Evolutionary conservation across 2,329 filamentous ascomycete species (phyloP).

Genomic region (Ascosphaera pollenicola): DNA sequence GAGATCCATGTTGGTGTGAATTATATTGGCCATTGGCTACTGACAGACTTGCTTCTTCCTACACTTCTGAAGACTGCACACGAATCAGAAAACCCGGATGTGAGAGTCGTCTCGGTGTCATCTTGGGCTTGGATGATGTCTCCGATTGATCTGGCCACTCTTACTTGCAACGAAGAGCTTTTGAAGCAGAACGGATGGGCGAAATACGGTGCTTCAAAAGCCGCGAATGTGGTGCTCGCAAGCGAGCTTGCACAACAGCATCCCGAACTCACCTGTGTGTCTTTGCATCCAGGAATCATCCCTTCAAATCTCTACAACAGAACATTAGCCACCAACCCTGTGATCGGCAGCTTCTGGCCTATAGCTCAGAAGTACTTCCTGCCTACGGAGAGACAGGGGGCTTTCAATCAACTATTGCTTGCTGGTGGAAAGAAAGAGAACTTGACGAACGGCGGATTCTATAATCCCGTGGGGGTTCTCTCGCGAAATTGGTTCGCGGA

Average conservation of each 20-base stretch:
- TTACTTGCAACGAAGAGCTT: conserved; percentile 17
- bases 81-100: conserved; percentile 9
- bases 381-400: conserved; percentile 13
- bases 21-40: conserved; percentile 23
- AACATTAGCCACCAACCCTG: conserved; percentile 8
- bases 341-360: conserved; percentile 9
- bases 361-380: conserved; percentile 10
- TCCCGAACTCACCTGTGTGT: conserved; percentile 21
- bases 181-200: conserved; percentile 17
- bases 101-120: conserved; percentile 16
- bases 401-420: conserved; percentile 21
- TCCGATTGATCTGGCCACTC: conserved; percentile 9
- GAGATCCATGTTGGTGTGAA: conserved; percentile 26
- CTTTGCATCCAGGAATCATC: conserved; percentile 28
- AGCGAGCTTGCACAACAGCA: conserved; percentile 23
- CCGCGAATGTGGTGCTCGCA: conserved; percentile 27
- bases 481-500: conserved; percentile 9
- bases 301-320: conserved; percentile 18
- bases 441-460: conserved; percentile 19
- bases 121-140: conserved; percentile 15
- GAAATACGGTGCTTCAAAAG: conserved; percentile 30
- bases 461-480: conserved; percentile 16
- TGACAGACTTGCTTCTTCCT: conserved; percentile 22
- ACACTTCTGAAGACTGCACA: conserved; percentile 16
- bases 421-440: conserved; percentile 13